Base-by-base conservation (phyloP, 1,284 basidiomycete species). In the Ceratobasidium sp. region DNA sequence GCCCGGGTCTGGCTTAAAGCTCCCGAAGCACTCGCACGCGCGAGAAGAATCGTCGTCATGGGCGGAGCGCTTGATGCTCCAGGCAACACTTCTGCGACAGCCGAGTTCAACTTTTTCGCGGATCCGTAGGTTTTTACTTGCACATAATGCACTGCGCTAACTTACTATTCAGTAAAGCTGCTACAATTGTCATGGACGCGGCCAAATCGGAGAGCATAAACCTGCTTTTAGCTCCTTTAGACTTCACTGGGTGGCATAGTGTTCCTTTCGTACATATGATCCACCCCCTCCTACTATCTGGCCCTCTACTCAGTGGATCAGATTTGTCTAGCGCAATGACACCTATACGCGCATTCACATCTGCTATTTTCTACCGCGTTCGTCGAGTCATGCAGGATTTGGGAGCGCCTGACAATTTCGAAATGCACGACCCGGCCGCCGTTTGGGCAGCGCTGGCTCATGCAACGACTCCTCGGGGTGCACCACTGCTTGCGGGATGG, bases 1-100 rank as follows among this genome's bases (percentile, higher is more conserved):
- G 95, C 96, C 0, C 86, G 87, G 55, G 88, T 94, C 67, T 87
- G 94, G 84, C 89, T 88, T 12, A 84, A 88, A 68, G 89, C 95
- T 82, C 88, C 90, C 0, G 84, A 87, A 44, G 86, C 90, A 0
- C 88, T 89, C 77, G 84, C 92, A 20, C 87, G 88, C 13, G 87
- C 92, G 1, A 90, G 90, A 46, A 89, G 91, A 15, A 88, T 99
- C 39, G 87, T 97, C 23, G 93, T 92, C 84, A 99, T 99, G 97
- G 97, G 97, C n/a, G 97, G 97, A n/a, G 93, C 95, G 1, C 86
- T 99, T 42, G 96, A 98, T 81, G 94, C 95, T 23, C 96, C 97
- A 0, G 97, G 97, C 2, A 99, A 99, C 83, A 95, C 93, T 0
- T 92, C 89, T 18, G 91, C 95, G 3, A 89, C 91, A 0, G 93